Base-by-base conservation (phyloP, 345 rosid genomes). In the Cardamine resedifolia region DNA sequence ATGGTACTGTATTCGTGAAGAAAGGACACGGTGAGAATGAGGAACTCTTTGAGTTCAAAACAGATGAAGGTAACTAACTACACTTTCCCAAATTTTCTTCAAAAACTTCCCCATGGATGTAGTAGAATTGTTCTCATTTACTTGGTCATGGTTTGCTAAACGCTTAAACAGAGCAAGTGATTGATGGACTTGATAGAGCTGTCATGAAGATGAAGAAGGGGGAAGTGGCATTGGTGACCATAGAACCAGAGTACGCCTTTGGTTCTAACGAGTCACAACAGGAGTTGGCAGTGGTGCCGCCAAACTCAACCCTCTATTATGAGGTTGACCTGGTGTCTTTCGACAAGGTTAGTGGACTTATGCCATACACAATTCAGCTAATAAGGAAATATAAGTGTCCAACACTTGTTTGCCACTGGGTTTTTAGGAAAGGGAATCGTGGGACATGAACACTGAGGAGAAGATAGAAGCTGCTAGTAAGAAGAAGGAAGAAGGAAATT, bases 401-500 rank as follows among this genome's bases (percentile, higher is more conserved):
- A 69, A 60, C 56, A 34, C 33, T 24, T 73, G 50, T 28, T 58
- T 58, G 20, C 11, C 11, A 50, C 4, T 43, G 58, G 0, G 2
- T 10, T 21, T 76, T 26, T 74, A 91, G 92, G 99, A 96, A 10
- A 96, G 82, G 77, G 98, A 96, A 64, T 90, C 99, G 0, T 96
- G 99, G 99, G 95, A 96, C 77, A 81, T 96, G 98, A 92, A 77
- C 80, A 96, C 97, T 1, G 70, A 69, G 12, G 98, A 90, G 80
- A 92, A 96, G 80, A 84, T 96, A 61, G 99, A 87, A 80, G 90
- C 91, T 45, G 96, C 97, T 7, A 80, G 86, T 30, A 88, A 81
- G 80, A 96, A 92, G 88, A 92, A 96, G 79, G 99, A 96, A 83
- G 96, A 90, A 78, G 98, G 99, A 19, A 92, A 96, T 77, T 65